Base-by-base conservation (phyloP, 2,329 filamentous ascomycete species). In the Clonostachys solani region DNA sequence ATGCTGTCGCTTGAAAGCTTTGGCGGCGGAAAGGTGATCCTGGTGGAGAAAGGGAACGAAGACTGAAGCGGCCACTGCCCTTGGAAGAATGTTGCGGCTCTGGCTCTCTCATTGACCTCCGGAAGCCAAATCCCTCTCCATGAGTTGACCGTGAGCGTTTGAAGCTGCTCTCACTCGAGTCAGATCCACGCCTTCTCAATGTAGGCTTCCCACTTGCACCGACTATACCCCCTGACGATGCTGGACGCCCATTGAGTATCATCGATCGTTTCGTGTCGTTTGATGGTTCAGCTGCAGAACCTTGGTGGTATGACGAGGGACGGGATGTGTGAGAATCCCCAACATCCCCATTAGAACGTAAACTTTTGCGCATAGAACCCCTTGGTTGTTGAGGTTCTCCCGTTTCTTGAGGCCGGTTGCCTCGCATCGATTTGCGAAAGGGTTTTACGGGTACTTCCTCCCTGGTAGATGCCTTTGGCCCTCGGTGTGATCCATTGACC, bases 101-200 rank as follows among this genome's bases (percentile, higher is more conserved):
- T 9, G 46, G 44, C 12, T 62, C 60, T 49, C 91, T 79, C 87
- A 96, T 88, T 2, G 87, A 89, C 45, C 74, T 78, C 48, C 84
- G 84, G 73, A 95, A 89, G 2, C 72, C 77, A 46, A 82, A 78
- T 1, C 74, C 74, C 40, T 73, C 65, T 38, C 66, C 66, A 6
- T 64, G 60, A 45, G 69, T 61, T 36, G 76, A 68, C 50, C 79
- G 77, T 40, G 72, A 66, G 29, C 89, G 84, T 59, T 81, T 86
- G 70, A 96, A 96, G 61, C 89, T 95, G 66, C 88, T 95, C 41
- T 89, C 84, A 57, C 86, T 89, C 29, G 79, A 84, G 54, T 83
- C 81, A 1, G 84, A 87, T 16, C 69, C 73, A 10, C 71, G 77
- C 3, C 84, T 77, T 48, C 71, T 68, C 9, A 81, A 64, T 6